Percentiles rank a stretch among this genome's conserved stretches.
phyloP scores from a whole-genome alignment of 2,329 filamentous ascomycete species.

The Hypomyces perniciosus region DNA sequence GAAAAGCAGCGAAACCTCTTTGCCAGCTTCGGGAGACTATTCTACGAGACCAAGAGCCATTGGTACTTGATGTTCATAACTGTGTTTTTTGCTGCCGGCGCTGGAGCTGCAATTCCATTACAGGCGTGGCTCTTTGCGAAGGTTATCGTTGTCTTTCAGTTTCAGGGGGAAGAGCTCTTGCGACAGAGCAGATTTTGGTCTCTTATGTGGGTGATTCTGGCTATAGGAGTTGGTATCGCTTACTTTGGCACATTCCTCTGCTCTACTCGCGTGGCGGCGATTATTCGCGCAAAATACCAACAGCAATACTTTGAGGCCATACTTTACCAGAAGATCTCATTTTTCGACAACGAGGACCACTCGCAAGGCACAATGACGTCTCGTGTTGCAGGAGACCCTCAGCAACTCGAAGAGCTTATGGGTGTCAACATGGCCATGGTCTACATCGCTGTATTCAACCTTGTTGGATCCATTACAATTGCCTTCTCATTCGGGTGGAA shows the following conservation, averaged over 20 bases:
- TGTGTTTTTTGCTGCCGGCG: conserved; percentile 40
- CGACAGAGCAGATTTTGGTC: conserved; percentile 54
- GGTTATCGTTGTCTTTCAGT: conserved; percentile 46
- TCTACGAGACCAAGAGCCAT: conserved; percentile 49
- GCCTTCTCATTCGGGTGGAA: conserved; percentile 74
- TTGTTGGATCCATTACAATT: conserved; percentile 59
- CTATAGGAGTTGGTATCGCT: conserved; percentile 43
- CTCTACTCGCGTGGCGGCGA: conserved; percentile 41
- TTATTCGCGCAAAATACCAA: conserved; percentile 49
- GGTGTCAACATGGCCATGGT: conserved; percentile 59
- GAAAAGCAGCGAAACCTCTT: conserved; percentile 38
- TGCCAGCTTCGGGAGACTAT: conserved; percentile 48
- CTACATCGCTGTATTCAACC: conserved; percentile 56
- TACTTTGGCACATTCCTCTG: conserved; percentile 41
- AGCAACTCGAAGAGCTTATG: conserved; percentile 56
- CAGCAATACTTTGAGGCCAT: conserved; percentile 56
- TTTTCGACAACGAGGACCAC: conserved; percentile 56
- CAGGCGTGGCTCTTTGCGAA: conserved; percentile 52
- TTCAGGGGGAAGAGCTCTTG: conserved; percentile 26
- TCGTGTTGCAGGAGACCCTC: conserved; percentile 49
- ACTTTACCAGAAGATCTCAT: conserved; percentile 52
- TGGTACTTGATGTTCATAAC: conserved; percentile 47
- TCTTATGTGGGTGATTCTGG: conserved; percentile 58
- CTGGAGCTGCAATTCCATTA: conserved; percentile 40
- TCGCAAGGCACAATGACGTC: conserved; percentile 55